Percentiles rank a stretch among this genome's conserved stretches.
These are phyloP conservation scores for Lizonia empirigonia DNA, from an alignment of 2,329 filamentous ascomycete genomes.

Conservation along the genomic window DNA sequence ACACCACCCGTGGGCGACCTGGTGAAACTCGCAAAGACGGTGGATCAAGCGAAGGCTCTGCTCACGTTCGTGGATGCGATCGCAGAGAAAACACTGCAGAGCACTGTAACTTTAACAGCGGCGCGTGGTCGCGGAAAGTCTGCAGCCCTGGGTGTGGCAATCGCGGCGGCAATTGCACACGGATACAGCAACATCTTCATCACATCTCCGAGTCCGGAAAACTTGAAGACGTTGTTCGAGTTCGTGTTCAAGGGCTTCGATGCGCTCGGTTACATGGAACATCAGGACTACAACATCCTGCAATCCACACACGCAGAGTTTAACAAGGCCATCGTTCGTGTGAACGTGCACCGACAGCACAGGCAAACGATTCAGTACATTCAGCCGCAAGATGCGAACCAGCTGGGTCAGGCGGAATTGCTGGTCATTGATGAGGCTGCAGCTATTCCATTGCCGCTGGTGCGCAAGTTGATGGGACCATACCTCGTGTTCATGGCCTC, in stretches of 20 bases:
- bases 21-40: constrained; percentile 82
- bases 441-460: constrained; percentile 90
- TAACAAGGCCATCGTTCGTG: constrained; percentile 97
- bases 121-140: constrained; percentile 96
- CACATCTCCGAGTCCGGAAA: constrained; percentile 95
- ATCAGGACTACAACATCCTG: constrained; percentile 96
- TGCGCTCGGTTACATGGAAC: constrained; percentile 88
- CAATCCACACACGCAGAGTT: constrained; percentile 98
- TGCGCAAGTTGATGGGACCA: constrained; percentile 91
- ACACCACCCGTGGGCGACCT: constrained; percentile 85
- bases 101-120: constrained; percentile 91
- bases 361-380: constrained; percentile 99
- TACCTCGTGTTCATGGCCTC: constrained; percentile 99
- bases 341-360: constrained; percentile 94
- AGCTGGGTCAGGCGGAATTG: constrained; percentile 91
- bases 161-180: constrained; percentile 91
- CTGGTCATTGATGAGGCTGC: constrained; percentile 97
- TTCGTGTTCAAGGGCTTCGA: constrained; percentile 99
- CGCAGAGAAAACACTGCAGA: constrained; percentile 90
- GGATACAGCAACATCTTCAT: constrained; percentile 99
- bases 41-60: constrained; percentile 96
- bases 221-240: constrained; percentile 97
- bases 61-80: constrained; percentile 96
- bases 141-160: constrained; percentile 89
- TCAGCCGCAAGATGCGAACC: constrained; percentile 92